Percentiles rank a stretch among this genome's conserved stretches.
These are phyloP conservation scores for Plasmodium blacklocki DNA, from an alignment of 169 alveolate genomes.

Conservation along the genomic window DNA sequence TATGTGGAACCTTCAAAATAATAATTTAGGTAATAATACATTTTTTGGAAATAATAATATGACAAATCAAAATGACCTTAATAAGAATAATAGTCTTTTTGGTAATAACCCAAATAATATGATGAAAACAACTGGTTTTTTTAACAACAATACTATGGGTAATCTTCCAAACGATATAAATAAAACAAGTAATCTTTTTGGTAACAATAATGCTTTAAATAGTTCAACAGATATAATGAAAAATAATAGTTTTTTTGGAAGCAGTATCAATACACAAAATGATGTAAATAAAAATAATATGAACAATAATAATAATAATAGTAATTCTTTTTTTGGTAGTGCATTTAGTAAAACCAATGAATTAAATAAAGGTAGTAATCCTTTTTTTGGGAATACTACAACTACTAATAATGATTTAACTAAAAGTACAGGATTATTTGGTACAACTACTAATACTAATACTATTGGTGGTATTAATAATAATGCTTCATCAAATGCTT, in stretches of 20 bases:
- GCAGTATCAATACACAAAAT: slow-evolving; percentile 23
- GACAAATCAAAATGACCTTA: slow-evolving; percentile 19
- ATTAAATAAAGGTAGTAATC: slow-evolving; percentile 40
- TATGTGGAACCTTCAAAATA: slow-evolving; percentile 65
- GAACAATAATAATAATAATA: slow-evolving; percentile 16
- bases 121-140: background rate
- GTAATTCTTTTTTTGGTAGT: slow-evolving; percentile 43
- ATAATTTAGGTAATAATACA: slow-evolving; percentile 43
- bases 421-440: no score
- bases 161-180: slow-evolving; percentile 8
- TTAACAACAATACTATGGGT: background rate
- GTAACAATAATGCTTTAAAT: background rate
- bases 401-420: no score
- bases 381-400: slow-evolving; percentile 30
- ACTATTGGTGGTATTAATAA: slow-evolving; percentile 6
- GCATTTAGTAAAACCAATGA: slow-evolving; percentile 4
- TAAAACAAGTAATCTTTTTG: background rate
- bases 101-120: background rate
- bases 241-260: slow-evolving; percentile 15
- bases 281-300: slow-evolving; percentile 11
- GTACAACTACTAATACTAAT: background rate
- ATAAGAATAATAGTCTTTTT: slow-evolving; percentile 14
- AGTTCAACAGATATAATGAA: slow-evolving; percentile 15
- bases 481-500: slow-evolving; percentile 31
- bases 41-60: slow-evolving; percentile 26